These are phyloP conservation scores for Backusella morwellensis DNA, from an alignment of 192 early-diverging fungal genomes.

Conservation along the genomic window DNA sequence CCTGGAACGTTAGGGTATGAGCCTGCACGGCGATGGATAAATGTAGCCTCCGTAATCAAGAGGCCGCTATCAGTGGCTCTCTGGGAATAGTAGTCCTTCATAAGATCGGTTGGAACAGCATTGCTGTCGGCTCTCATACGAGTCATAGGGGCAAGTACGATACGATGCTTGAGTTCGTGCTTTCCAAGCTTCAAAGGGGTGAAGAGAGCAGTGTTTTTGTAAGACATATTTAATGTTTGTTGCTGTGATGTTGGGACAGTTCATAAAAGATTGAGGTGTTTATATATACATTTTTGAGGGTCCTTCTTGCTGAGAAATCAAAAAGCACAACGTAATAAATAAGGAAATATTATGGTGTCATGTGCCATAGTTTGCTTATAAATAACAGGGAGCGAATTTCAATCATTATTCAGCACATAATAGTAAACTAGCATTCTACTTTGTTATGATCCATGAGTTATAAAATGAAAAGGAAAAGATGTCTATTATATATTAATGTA, in stretches of 20 bases:
- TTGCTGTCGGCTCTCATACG: not conserved
- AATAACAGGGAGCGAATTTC: not conserved
- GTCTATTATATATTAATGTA: too few relatives aligned
- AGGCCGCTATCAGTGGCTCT: constrained; percentile 22
- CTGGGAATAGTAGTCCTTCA: constrained; percentile 21
- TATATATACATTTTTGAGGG: not conserved
- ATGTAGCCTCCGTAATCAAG: constrained; percentile 18
- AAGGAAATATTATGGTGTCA: not conserved
- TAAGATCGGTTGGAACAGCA: not conserved
- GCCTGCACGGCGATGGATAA: constrained; percentile 3
- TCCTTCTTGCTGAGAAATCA: not conserved
- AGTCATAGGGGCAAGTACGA: constrained; percentile 21
- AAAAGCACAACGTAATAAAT: not conserved
- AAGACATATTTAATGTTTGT: not conserved
- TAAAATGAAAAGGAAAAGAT: too few relatives aligned
- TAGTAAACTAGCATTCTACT: too few relatives aligned
- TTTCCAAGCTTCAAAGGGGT: constrained; percentile 18
- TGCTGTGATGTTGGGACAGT: not conserved
- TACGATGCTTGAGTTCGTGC: constrained; percentile 11
- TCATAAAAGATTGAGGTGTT: not conserved
- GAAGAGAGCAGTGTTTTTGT: constrained; percentile 5
- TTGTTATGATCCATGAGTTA: too few relatives aligned
- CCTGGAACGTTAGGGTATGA: constrained; percentile 21
- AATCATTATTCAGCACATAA: not conserved
- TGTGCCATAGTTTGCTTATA: not conserved